Conservation (phyloP, 2,329 filamentous ascomycete genomes). For the Cladosporium oxysporum region DNA sequence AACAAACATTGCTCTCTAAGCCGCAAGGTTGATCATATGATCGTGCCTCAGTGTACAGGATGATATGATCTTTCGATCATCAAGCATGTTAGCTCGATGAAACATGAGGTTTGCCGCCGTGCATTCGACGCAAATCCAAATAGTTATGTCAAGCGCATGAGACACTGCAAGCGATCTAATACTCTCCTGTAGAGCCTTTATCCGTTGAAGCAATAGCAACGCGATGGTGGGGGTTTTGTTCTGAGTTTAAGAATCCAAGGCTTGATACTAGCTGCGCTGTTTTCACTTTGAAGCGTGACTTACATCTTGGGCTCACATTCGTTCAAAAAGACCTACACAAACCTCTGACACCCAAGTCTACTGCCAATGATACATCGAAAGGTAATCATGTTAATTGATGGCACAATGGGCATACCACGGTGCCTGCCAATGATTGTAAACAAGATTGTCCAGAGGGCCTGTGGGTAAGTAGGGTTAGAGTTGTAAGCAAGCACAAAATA, state of each 20-base stretch:
- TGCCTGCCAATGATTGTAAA: neutral
- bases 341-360: neutral
- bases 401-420: neutral
- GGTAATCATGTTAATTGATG: neutral
- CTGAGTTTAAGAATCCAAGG: no score
- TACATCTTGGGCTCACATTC: neutral
- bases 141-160: no score
- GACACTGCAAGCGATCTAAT: neutral
- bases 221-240: neutral
- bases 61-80: neutral
- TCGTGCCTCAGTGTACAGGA: no score
- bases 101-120: no score
- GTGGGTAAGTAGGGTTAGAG: neutral
- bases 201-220: neutral
- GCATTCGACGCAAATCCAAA: no score
- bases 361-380: neutral
- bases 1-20: no score
- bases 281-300: neutral
- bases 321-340: no score
- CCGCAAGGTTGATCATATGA: no score
- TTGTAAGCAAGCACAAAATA: neutral
- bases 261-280: no score
- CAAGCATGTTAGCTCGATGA: no score
- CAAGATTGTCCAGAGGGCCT: neutral
- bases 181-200: neutral